These are phyloP conservation scores for Pistacia vera DNA, from an alignment of 345 rosid species.

Conservation along the genomic window DNA sequence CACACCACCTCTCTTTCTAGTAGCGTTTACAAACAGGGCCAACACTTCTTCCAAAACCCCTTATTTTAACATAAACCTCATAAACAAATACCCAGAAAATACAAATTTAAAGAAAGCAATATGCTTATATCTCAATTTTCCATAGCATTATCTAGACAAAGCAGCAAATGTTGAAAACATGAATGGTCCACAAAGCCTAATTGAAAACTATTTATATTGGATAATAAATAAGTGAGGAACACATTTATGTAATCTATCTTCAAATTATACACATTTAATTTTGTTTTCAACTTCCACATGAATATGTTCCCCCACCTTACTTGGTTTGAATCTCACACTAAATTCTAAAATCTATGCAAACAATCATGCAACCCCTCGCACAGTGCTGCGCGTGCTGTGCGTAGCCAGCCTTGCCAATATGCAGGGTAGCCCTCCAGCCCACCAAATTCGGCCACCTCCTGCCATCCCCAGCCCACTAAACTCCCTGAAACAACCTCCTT, in stretches of 20 bases:
- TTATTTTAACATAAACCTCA: too few species aligned
- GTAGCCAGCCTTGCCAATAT: too few species aligned
- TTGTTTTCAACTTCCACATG: slow-evolving; percentile 53
- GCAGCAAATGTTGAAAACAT: slow-evolving; percentile 28
- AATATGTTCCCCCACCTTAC: slow-evolving; percentile 80
- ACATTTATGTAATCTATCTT: slow-evolving; percentile 35
- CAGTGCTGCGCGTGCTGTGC: too few species aligned
- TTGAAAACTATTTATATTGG: slow-evolving; percentile 27
- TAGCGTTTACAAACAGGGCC: not conserved
- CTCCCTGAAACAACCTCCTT: too few species aligned
- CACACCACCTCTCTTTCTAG: slow-evolving; percentile 40
- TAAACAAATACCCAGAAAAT: too few species aligned
- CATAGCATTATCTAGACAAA: slow-evolving; percentile 44
- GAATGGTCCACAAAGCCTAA: slow-evolving; percentile 42
- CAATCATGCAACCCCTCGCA: too few species aligned
- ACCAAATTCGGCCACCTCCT: too few species aligned
- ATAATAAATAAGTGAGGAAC: too few species aligned
- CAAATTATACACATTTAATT: slow-evolving; percentile 15
- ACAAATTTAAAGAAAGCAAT: not conserved
- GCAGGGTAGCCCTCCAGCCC: too few species aligned
- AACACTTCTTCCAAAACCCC: too few species aligned
- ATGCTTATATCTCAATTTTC: slow-evolving; percentile 23
- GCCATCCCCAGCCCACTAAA: too few species aligned
- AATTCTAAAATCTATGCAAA: slow-evolving; percentile 25
- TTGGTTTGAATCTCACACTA: slow-evolving; percentile 36